Base-by-base conservation (phyloP, 305 asterid genomes). In the Andrographis paniculata region DNA sequence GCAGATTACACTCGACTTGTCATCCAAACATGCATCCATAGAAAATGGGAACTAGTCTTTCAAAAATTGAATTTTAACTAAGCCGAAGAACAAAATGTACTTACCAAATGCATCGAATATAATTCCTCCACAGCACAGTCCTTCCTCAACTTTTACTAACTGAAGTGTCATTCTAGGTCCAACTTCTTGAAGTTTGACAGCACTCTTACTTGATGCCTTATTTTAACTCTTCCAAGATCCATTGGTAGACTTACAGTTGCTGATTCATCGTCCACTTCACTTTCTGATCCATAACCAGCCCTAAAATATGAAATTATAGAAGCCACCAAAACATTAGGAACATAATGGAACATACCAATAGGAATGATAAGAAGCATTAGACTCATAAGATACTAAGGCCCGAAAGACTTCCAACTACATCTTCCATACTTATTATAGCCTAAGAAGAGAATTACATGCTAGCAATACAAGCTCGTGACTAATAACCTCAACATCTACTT, bases 241-340 rank as follows among this genome's bases (percentile, higher is more conserved):
- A 52, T 50, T 12, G 94, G 61, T 56, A 88, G 64, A 56, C 71
- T 79, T 20, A 88, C 97, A 48, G 80, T 77, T 31, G 94, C 92
- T 27, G 94, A 94, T 61, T 88, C 95, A 47, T 88, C 97, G 44
- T 88, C 97, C 21, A 42, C 73, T 67, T 88, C 95, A 61, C 97
- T 88, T 67, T 87, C 97, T 17, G 97, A 87, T 58, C 89, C 89
- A 65, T 82, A 91, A 55, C 95, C 95, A 66, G 83, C 85, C 81
- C 99, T 89, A 59, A 49, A 19, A 11, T 22, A 17, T 1, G 52
- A 21, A 58, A 54, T 20, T 14, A 18, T 24, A 52, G 60, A 22
- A 16, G 40, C 41, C 16, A 20, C 23, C 61, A 17, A 37, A 41
- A 45, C 1, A 13, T 2, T 13, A 2, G 8, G 4, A 37, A 37